phyloP scores from a whole-genome alignment of 257 asterid species.

The Osmanthus fragrans region DNA sequence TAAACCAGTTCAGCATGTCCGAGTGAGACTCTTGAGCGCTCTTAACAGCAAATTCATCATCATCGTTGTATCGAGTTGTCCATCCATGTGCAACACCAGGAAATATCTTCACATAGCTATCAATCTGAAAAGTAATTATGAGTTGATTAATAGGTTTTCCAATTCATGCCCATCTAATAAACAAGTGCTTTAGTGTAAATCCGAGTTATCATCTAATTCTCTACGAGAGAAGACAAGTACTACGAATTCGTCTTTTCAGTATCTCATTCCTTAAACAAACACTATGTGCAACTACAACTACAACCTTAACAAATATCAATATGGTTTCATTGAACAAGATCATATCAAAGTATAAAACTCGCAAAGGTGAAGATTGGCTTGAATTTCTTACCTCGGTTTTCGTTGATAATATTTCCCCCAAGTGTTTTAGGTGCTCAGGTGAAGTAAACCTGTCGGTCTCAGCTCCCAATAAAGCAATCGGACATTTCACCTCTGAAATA shows the following conservation, averaged over 20 bases:
- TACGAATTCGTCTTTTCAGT: neutral
- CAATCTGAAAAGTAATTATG: conserved; percentile 42
- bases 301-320: no score
- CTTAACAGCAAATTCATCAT: conserved; percentile 49
- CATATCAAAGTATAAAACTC: neutral
- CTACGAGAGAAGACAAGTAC: no score
- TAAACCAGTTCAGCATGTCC: conserved; percentile 63
- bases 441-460: conserved; percentile 46
- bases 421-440: conserved; percentile 39
- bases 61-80: conserved; percentile 44
- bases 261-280: neutral
- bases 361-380: neutral
- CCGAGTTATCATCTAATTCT: neutral
- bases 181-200: neutral
- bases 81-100: conserved; percentile 71
- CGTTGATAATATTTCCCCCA: conserved; percentile 43
- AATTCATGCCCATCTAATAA: neutral
- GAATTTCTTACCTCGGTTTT: conserved; percentile 41
- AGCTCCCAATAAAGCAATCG: conserved; percentile 65
- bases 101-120: conserved; percentile 61
- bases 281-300: neutral
- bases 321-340: no score
- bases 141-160: neutral
- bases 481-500: conserved; percentile 56
- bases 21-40: conserved; percentile 59